phyloP scores from a whole-genome alignment of 768 basidiomycete genomes.

The Podaxis sp. region DNA sequence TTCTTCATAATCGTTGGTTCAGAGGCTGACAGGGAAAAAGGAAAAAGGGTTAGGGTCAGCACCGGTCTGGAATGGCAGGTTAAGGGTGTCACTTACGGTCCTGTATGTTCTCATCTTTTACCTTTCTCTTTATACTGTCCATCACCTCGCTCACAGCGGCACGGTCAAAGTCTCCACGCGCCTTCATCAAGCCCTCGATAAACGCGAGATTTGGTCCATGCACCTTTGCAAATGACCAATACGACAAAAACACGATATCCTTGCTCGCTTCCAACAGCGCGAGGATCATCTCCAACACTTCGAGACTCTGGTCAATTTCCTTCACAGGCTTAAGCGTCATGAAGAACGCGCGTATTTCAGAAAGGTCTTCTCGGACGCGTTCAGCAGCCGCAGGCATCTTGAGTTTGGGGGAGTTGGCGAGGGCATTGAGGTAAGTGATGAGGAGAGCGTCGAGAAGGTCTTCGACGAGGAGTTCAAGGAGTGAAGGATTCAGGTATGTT shows the following conservation, averaged over 20 bases:
- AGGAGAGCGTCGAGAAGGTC: conserved; percentile 91
- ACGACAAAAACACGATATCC: conserved; percentile 89
- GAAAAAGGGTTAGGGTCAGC: conserved; percentile 12
- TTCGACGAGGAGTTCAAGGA: conserved; percentile 90
- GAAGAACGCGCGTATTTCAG: conserved; percentile 80
- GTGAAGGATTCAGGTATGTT: conserved; percentile 82
- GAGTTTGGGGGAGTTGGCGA: conserved; percentile 82
- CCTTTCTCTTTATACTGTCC: conserved; percentile 90
- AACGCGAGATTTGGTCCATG: conserved; percentile 93
- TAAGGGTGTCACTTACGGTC: conserved; percentile 61
- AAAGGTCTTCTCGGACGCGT: conserved; percentile 80
- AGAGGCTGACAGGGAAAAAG: conserved; percentile 44
- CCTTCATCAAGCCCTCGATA: conserved; percentile 87
- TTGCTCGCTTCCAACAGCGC: conserved; percentile 83
- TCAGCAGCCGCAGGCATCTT: conserved; percentile 85
- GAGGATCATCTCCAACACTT: conserved; percentile 82
- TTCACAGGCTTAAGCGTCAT: conserved; percentile 69
- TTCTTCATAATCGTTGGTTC: conserved; percentile 94
- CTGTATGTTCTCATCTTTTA: conserved; percentile 81
- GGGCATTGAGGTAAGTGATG: conserved; percentile 84
- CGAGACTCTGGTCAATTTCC: conserved; percentile 82
- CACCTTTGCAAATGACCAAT: conserved; percentile 90
- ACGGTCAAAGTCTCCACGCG: conserved; percentile 89
- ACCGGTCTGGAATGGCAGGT: background rate
- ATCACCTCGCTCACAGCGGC: conserved; percentile 86